These are phyloP conservation scores for Cinchona pubescens DNA, from an alignment of 257 asterid species.

Conservation along the genomic window DNA sequence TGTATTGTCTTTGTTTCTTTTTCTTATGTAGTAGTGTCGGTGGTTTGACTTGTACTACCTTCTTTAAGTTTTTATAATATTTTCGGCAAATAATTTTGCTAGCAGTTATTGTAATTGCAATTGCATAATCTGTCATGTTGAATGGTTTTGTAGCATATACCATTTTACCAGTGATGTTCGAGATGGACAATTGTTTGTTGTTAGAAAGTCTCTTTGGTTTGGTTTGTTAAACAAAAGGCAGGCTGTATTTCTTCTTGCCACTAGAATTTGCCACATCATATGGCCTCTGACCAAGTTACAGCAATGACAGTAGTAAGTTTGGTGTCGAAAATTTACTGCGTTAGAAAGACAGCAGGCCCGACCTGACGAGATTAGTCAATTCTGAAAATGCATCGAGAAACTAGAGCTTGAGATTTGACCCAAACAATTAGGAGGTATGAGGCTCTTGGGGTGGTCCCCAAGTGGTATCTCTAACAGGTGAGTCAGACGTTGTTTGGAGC, in stretches of 20 bases:
- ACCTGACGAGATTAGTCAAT: neutral
- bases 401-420: neutral
- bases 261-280: slow-evolving; percentile 1
- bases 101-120: slow-evolving; percentile 16
- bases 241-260: neutral
- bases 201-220: neutral
- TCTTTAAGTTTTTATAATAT: slow-evolving; percentile 5
- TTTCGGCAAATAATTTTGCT: slow-evolving; percentile 26
- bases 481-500: neutral
- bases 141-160: neutral
- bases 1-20: slow-evolving; percentile 27
- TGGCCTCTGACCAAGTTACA: slow-evolving; percentile 4
- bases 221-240: neutral
- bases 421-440: neutral
- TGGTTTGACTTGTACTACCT: slow-evolving; percentile 28
- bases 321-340: neutral
- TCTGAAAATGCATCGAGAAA: neutral
- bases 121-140: slow-evolving; percentile 4
- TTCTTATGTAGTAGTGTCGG: slow-evolving; percentile 43
- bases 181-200: neutral
- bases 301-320: neutral
- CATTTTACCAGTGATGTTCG: neutral
- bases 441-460: neutral
- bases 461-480: neutral
- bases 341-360: slow-evolving; percentile 9